Evolutionary conservation across 192 early-diverging fungal species (phyloP), one percentile per base, ranked within the genome.

Genomic region (Thoreauomyces humboldtii): DNA sequence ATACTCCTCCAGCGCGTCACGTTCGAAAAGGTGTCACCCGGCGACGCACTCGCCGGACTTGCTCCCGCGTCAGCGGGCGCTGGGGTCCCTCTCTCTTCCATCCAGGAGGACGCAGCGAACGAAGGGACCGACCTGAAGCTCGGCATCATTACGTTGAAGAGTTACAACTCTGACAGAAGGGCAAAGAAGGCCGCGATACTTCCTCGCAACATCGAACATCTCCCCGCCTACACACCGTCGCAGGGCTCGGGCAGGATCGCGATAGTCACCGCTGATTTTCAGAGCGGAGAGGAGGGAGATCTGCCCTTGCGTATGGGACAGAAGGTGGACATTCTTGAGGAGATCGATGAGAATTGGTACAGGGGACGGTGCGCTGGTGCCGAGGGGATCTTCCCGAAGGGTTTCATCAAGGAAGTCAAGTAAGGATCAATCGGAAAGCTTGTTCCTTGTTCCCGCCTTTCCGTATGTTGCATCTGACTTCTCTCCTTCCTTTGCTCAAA

Each of bases 291-390:
- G 15, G 24, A 41, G 9, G 65, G 55, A 28, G 65, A 67, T 60
- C 45, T 67, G 53, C 17, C 17, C 12, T 42, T 67, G 2, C 24
- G 14, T 3, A 29, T 33, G 27, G 65, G 65, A 1, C 58, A 67
- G 35, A 47, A 35, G 32, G 62, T 67, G n/a, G 36, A 67, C 9
- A 29, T 67, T 42, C 4, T 67, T 14, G 65, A 60, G 35, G 59
- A 45, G 17, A 57, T 67, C 29, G 65, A 67, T 36, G 65, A 11
- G 1, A 60, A 67, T 42, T 67, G 65, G 65, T 67, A 67, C 44
- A 24, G 46, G 32, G 65, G 65, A 14, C 55, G 59, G 25, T 31
- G 35, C 14, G 12, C 14, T 9, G 56, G 38, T 4, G 24, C 12
- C 3, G 55, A 28, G 31, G 65, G 65, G 25, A 67, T 67, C 22